phyloP scores from a whole-genome alignment of 257 asterid species.

The Solanum microdontum region DNA sequence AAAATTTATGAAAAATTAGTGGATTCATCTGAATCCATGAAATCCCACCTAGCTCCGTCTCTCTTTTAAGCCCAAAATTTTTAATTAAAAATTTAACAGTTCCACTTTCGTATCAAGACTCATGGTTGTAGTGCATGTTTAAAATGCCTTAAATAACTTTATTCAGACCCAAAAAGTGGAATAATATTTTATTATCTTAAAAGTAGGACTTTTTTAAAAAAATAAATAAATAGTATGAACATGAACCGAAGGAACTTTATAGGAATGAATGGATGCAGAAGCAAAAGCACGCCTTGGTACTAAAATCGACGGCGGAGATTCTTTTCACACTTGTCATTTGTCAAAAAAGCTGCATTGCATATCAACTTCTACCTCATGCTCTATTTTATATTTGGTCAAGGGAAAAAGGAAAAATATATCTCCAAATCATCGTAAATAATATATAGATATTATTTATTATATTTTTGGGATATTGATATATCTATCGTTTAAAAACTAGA shows the following conservation, averaged over 20 bases:
- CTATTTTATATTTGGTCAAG: no score
- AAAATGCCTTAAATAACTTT: background rate
- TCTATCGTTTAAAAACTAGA: rapidly evolving
- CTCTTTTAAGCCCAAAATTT: no score
- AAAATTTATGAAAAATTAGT: no score
- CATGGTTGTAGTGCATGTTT: background rate
- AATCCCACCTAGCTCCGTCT: rapidly evolving
- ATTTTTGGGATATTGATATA: no score
- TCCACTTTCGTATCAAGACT: no score
- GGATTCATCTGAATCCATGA: no score
- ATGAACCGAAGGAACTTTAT: background rate
- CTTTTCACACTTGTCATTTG: background rate
- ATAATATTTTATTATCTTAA: background rate
- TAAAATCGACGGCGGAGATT: background rate
- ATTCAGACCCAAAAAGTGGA: background rate
- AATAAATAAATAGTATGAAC: background rate
- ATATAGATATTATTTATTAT: rapidly evolving
- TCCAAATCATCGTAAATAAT: rapidly evolving
- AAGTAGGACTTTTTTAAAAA: no score
- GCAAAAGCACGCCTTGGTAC: background rate
- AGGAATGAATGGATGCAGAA: background rate
- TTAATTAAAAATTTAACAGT: no score
- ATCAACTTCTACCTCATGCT: no score
- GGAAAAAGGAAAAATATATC: no score
- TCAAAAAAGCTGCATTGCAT: background rate